Conservation (phyloP, 1,139 yeast genomes). For the Geotrichum histeridarum region DNA sequence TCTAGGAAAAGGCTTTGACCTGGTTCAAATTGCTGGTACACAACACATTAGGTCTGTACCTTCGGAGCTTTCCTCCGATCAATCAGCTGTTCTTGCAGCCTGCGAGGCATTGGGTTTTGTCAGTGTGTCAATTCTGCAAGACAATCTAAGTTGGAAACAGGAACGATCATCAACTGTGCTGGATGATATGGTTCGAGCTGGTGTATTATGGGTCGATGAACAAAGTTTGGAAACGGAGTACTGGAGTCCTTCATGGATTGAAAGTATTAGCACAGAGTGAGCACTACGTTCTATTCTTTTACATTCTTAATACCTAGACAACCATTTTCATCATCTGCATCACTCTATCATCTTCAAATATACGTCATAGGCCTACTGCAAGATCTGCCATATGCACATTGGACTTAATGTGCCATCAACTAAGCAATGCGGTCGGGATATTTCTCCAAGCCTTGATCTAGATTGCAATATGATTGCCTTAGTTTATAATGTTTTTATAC, state of each 20-base stretch:
- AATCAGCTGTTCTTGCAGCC: slow-evolving; percentile 61
- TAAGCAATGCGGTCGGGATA: background rate
- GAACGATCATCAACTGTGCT: slow-evolving; percentile 59
- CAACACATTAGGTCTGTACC: slow-evolving; percentile 47
- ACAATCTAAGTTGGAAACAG: slow-evolving; percentile 68
- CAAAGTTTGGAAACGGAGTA: slow-evolving; percentile 53
- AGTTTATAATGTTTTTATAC: too few species aligned
- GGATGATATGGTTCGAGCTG: slow-evolving; percentile 74
- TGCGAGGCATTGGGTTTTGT: slow-evolving; percentile 72
- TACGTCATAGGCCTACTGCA: background rate
- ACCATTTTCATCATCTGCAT: background rate
- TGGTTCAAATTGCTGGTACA: slow-evolving; percentile 41
- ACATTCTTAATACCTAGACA: background rate
- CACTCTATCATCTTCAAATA: background rate
- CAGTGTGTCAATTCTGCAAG: slow-evolving; percentile 55
- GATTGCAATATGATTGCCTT: too few species aligned
- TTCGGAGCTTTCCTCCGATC: slow-evolving; percentile 57
- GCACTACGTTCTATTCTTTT: background rate
- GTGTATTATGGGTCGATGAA: slow-evolving; percentile 77
- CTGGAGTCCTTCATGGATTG: slow-evolving; percentile 60
- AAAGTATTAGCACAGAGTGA: background rate
- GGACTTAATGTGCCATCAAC: background rate
- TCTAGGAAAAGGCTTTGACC: slow-evolving; percentile 47
- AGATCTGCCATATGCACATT: background rate
- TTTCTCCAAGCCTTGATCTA: background rate